Evolutionary conservation across 345 rosid genomes (phyloP), one percentile per base, ranked within the genome.

Genomic region (Aurinia saxatilis): DNA sequence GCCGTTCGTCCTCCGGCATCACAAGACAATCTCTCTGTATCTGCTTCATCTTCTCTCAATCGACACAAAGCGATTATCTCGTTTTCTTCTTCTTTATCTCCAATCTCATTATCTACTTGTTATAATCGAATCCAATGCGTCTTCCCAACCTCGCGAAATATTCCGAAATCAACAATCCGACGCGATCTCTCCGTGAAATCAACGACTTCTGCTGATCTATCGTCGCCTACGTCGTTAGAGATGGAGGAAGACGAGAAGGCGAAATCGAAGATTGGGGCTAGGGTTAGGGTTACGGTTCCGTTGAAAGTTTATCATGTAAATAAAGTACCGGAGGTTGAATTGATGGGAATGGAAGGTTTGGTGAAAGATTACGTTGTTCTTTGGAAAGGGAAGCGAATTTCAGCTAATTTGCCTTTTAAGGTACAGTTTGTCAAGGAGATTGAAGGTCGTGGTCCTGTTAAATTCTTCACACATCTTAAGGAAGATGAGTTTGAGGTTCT

Each of bases 291-390:
- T 49, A 93, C 73, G 61, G 90, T 25, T 40, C 95, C 96, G 13
- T 48, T 93, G 65, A 93, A 84, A 70, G 92, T 90, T 1, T 93
- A 93, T 74, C 99, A 93, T 36, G 95, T 87, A 54, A 82, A 81
- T 50, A 81, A 84, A 6, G 90, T 84, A 6, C 80, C 80, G 17
- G 95, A 87, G 78, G 34, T 84, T 37, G 97, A 90, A 68, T 79
- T 93, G 72, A 60, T 60, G 41, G 99, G 88, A 4, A 79, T 77
- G 90, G 96, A 90, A 77, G 99, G 99, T 6, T 60, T 42, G 11
- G 37, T 90, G 15, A 93, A 90, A 80, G 87, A 85, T 69, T 80
- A 78, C 75, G 87, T 80, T 3, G 82, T 51, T 27, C 34, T 81
- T 11, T 93, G 87, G 88, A 90, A 84, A 67, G 99, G 91, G 11